Conservation (phyloP, 2,329 filamentous ascomycete genomes). For the Berkeleyomyces rouxiae region DNA sequence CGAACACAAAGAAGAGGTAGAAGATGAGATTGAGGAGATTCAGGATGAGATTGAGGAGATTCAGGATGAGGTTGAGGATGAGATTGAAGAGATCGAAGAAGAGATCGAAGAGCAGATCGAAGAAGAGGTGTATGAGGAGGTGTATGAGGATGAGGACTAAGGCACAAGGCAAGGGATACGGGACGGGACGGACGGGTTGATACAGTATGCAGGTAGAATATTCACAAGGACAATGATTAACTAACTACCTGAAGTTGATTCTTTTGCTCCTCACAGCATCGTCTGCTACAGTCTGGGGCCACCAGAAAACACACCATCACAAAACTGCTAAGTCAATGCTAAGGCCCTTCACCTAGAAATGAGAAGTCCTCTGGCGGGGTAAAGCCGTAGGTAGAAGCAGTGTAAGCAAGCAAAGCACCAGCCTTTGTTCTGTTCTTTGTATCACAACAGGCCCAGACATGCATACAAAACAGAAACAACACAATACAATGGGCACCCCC, state of each 20-base stretch:
- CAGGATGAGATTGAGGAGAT: slow-evolving; percentile 14
- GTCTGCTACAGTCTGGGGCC: neutral
- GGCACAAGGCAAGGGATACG: slow-evolving; percentile 6
- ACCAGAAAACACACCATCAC: neutral
- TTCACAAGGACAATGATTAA: neutral
- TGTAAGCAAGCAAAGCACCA: too few relatives aligned
- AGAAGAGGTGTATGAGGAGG: slow-evolving; percentile 26
- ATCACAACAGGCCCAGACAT: neutral
- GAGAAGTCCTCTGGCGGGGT: too few relatives aligned
- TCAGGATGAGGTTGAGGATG: slow-evolving; percentile 15
- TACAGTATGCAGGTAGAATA: neutral
- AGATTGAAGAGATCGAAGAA: slow-evolving; percentile 32
- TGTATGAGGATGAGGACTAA: slow-evolving; percentile 29
- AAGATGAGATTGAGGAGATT: neutral
- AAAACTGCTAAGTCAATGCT: neutral
- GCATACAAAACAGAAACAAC: too few relatives aligned
- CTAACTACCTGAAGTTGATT: neutral
- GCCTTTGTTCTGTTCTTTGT: neutral
- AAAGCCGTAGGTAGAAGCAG: too few relatives aligned
- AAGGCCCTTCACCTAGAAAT: neutral
- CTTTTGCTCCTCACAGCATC: neutral
- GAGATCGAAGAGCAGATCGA: slow-evolving; percentile 26
- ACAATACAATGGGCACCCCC: too few relatives aligned
- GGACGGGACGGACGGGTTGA: too few relatives aligned
- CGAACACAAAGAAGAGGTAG: slow-evolving; percentile 18